A percentile compares a stretch with the other conserved stretches of the same genome.
Evolutionary conservation across 2,329 filamentous ascomycete genomes (phyloP).

Genomic region (Arthrobotrys musiformis): DNA sequence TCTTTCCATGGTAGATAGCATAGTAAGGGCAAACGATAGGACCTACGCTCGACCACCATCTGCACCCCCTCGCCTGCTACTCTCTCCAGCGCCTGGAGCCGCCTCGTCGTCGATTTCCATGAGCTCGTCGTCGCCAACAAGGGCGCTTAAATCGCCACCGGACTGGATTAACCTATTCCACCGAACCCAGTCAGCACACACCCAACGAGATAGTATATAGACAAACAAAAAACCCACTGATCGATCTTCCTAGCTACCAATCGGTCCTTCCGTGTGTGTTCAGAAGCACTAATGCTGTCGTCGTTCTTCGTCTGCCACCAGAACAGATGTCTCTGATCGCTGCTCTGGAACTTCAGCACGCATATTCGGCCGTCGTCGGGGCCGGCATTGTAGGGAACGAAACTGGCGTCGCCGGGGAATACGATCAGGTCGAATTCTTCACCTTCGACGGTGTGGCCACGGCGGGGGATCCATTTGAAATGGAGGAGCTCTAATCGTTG

Average conservation of each 20-base stretch:
- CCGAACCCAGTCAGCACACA: background rate
- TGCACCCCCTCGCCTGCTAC: conserved; percentile 88
- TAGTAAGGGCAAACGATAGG: conserved; percentile 62
- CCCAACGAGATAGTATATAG: background rate
- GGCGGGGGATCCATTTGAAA: conserved; percentile 94
- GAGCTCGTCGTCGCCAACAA: conserved; percentile 85
- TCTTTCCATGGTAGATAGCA: conserved; percentile 37
- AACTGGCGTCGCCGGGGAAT: conserved; percentile 88
- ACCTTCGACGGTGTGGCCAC: conserved; percentile 67
- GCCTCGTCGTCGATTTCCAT: conserved; percentile 84
- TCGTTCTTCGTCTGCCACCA: conserved; percentile 92
- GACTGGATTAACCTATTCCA: conserved; percentile 71
- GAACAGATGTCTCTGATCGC: conserved; percentile 89
- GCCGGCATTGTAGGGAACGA: conserved; percentile 78
- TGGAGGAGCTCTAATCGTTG: conserved; percentile 79
- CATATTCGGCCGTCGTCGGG: conserved; percentile 84
- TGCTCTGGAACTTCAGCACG: conserved; percentile 91
- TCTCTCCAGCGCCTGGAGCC: conserved; percentile 78
- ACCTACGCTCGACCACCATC: conserved; percentile 99
- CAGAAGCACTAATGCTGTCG: conserved; percentile 65
- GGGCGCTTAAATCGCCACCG: conserved; percentile 82
- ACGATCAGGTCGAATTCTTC: conserved; percentile 91
- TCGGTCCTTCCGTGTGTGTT: conserved; percentile 32
- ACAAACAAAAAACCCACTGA: conserved; percentile 35
- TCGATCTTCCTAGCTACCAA: conserved; percentile 42